Conservation (phyloP, 2,329 filamentous ascomycete species). For the Diplodia intermedia region DNA sequence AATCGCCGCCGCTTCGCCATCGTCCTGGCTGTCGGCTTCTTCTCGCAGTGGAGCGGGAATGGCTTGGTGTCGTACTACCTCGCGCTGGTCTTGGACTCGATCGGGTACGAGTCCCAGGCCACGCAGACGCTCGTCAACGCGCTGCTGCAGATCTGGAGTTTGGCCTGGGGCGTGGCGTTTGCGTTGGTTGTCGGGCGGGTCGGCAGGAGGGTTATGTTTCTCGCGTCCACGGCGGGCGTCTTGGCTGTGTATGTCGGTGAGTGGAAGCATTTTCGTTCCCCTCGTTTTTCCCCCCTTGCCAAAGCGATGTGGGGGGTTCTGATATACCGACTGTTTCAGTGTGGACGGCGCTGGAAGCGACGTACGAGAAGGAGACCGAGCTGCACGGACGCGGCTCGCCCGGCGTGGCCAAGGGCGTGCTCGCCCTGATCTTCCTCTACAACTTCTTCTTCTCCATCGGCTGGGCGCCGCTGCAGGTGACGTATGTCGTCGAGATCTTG, state of each 20-base stretch:
- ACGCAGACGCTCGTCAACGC: slow-evolving; percentile 53
- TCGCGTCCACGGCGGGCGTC: slow-evolving; percentile 38
- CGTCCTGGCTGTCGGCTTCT: slow-evolving; percentile 60
- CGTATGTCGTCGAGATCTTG: slow-evolving; percentile 29
- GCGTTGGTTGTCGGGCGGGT: slow-evolving; percentile 46
- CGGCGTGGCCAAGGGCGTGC: slow-evolving; percentile 13
- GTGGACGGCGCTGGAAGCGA: slow-evolving; percentile 14
- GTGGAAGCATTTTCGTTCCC: too few species aligned
- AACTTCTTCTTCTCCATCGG: slow-evolving; percentile 21
- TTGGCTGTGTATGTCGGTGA: not conserved
- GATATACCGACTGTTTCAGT: too few species aligned
- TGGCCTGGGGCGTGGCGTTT: slow-evolving; percentile 59
- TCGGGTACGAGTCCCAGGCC: slow-evolving; percentile 44
- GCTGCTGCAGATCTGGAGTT: slow-evolving; percentile 66
- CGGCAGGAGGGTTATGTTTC: slow-evolving; percentile 45
- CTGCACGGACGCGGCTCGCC: slow-evolving; percentile 8
- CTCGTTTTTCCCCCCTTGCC: too few species aligned
- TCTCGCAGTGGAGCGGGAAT: slow-evolving; percentile 66
- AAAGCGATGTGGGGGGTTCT: too few species aligned
- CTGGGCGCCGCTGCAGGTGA: slow-evolving; percentile 17
- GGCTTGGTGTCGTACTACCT: slow-evolving; percentile 55
- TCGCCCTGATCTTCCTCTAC: slow-evolving; percentile 30
- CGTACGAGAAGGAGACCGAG: slow-evolving; percentile 24
- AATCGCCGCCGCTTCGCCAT: slow-evolving; percentile 64
- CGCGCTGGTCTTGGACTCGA: slow-evolving; percentile 42